Conservation (phyloP, 192 early-diverging fungal genomes). For the Entophlyctis luteolus region DNA sequence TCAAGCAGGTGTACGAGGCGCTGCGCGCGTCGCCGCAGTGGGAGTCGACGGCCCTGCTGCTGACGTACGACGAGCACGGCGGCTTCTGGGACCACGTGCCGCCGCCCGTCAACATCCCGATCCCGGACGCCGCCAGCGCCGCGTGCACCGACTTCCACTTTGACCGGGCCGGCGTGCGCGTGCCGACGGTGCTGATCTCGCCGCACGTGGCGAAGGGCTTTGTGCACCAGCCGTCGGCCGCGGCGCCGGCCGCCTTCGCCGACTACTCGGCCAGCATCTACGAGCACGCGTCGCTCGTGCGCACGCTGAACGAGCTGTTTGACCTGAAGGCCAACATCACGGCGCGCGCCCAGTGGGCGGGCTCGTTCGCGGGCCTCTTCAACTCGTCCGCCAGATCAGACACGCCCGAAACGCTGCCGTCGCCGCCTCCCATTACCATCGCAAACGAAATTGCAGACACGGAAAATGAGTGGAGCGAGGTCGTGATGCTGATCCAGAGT, state of each 20-base stretch:
- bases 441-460: neutral
- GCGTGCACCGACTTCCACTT: slow-evolving; percentile 35
- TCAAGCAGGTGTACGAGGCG: slow-evolving; percentile 48
- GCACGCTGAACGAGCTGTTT: slow-evolving; percentile 40
- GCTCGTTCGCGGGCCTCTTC: slow-evolving; percentile 23
- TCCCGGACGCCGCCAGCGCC: slow-evolving; percentile 34
- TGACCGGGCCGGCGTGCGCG: slow-evolving; percentile 49
- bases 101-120: slow-evolving; percentile 44
- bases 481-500: neutral
- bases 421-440: neutral
- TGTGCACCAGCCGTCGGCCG: slow-evolving; percentile 4
- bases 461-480: neutral
- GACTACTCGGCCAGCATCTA: slow-evolving; percentile 16
- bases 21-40: slow-evolving; percentile 46
- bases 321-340: slow-evolving; percentile 4
- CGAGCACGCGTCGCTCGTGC: slow-evolving; percentile 49
- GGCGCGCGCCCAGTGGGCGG: slow-evolving; percentile 25
- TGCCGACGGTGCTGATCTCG: slow-evolving; percentile 48
- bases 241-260: slow-evolving; percentile 27
- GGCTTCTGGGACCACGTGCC: slow-evolving; percentile 51
- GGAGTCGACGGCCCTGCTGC: slow-evolving; percentile 44
- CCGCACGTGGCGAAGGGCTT: slow-evolving; percentile 41
- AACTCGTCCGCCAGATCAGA: slow-evolving; percentile 13
- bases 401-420: slow-evolving; percentile 16
- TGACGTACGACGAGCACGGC: slow-evolving; percentile 55